phyloP scores from a whole-genome alignment of 2,329 filamentous ascomycete species.

The Colletotrichum eleusines region DNA sequence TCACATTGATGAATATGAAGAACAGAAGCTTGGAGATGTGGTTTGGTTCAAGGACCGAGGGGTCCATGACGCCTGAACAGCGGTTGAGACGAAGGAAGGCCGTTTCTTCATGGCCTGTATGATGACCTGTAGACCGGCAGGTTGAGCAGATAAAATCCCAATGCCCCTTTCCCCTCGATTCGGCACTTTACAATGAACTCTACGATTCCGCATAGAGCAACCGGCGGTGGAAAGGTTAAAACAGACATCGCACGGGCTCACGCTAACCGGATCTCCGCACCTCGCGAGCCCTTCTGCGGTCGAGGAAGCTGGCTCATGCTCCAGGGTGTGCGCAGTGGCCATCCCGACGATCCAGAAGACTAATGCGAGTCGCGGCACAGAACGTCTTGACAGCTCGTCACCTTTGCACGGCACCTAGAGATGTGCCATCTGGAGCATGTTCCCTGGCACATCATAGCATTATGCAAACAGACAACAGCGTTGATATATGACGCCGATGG shows the following conservation, averaged over 20 bases:
- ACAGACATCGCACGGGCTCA: neutral
- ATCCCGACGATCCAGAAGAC: neutral
- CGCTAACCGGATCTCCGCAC: neutral
- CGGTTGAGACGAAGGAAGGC: neutral
- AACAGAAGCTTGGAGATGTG: neutral
- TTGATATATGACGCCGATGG: too few relatives aligned
- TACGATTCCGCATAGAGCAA: neutral
- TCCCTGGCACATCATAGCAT: too few relatives aligned
- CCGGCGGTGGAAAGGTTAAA: neutral
- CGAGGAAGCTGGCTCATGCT: neutral
- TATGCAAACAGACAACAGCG: too few relatives aligned
- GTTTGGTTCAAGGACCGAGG: neutral
- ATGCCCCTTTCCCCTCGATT: neutral
- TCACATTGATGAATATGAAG: neutral
- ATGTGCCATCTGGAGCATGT: too few relatives aligned
- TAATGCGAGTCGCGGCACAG: neutral
- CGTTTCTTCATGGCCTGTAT: neutral
- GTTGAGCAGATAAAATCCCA: neutral
- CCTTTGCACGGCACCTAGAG: neutral
- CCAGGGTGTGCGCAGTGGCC: neutral
- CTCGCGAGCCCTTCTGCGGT: neutral
- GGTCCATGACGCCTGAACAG: neutral
- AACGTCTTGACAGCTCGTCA: neutral
- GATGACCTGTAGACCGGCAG: neutral
- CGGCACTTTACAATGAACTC: neutral